Conservation (phyloP, 495 filamentous ascomycete genomes). For the Glutinoglossum americanum region DNA sequence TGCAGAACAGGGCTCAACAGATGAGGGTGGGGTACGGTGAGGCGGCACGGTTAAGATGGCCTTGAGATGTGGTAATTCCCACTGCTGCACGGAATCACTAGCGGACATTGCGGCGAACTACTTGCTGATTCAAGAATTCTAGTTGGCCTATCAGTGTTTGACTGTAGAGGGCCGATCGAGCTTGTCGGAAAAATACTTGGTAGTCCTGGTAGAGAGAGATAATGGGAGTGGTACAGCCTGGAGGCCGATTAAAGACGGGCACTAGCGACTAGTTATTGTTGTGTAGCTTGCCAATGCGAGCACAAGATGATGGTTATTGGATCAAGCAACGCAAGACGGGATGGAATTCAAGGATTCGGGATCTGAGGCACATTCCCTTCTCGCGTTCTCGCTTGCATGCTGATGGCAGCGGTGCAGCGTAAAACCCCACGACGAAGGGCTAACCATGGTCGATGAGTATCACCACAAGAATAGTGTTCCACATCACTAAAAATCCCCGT, state of each 20-base stretch:
- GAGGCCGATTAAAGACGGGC: not conserved
- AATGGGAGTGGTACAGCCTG: not conserved
- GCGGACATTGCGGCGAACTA: not conserved
- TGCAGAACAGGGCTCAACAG: not conserved
- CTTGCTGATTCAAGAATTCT: not conserved
- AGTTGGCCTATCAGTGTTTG: not conserved
- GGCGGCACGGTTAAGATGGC: not conserved
- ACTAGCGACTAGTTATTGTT: not conserved
- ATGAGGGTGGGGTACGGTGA: not conserved
- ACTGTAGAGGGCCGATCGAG: not conserved
- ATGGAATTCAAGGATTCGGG: not conserved
- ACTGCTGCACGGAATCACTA: not conserved
- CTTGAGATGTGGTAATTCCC: conserved; percentile 2
- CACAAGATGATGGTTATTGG: not conserved
- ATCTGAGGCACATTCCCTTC: not conserved
- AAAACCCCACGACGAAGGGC: not conserved
- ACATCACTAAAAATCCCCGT: not conserved
- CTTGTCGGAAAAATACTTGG: not conserved
- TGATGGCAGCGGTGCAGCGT: not conserved
- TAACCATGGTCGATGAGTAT: no score
- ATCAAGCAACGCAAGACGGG: not conserved
- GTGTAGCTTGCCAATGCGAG: not conserved
- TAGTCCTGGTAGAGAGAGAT: not conserved
- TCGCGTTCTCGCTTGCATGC: not conserved
- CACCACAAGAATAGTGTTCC: not conserved